phyloP scores from a whole-genome alignment of 352 stramenopile species.

The Phytophthora agathidicida region DNA sequence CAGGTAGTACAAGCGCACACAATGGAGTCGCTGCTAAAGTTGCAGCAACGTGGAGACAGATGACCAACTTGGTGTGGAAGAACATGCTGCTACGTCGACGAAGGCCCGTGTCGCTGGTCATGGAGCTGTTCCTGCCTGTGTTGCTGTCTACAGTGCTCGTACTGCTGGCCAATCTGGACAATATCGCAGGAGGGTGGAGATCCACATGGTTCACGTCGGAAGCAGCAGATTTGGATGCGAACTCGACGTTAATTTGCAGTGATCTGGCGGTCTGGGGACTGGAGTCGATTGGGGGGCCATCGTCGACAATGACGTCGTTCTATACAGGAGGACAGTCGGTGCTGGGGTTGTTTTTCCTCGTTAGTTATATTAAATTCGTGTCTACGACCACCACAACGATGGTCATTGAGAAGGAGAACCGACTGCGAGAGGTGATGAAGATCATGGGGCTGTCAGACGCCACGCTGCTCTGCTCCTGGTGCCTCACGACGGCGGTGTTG shows the following conservation, averaged over 20 bases:
- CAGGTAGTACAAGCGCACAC: neutral
- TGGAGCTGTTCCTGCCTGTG: slow-evolving; percentile 69
- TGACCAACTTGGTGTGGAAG: slow-evolving; percentile 80
- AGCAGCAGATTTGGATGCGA: slow-evolving; percentile 13
- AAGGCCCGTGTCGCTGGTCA: slow-evolving; percentile 46
- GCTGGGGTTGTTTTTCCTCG: slow-evolving; percentile 61
- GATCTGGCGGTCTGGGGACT: slow-evolving; percentile 29
- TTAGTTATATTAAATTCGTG: slow-evolving; percentile 74
- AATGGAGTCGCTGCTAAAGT: slow-evolving; percentile 8
- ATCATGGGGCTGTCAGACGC: slow-evolving; percentile 80
- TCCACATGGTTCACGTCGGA: slow-evolving; percentile 40
- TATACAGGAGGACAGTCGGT: slow-evolving; percentile 68
- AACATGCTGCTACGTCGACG: slow-evolving; percentile 61
- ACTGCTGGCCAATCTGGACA: slow-evolving; percentile 67
- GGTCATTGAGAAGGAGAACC: slow-evolving; percentile 84
- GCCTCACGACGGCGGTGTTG: slow-evolving; percentile 52
- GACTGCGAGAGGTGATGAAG: slow-evolving; percentile 83
- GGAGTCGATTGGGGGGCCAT: slow-evolving; percentile 41
- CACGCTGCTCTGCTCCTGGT: slow-evolving; percentile 70
- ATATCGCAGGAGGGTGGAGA: slow-evolving; percentile 40
- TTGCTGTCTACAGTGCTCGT: slow-evolving; percentile 55
- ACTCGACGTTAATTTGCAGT: slow-evolving; percentile 46
- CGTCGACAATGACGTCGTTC: slow-evolving; percentile 57
- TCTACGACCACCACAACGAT: slow-evolving; percentile 72
- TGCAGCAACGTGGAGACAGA: slow-evolving; percentile 41